These are phyloP conservation scores for Trichoderma lentiforme DNA, from an alignment of 2,329 filamentous ascomycete genomes.

Conservation along the genomic window DNA sequence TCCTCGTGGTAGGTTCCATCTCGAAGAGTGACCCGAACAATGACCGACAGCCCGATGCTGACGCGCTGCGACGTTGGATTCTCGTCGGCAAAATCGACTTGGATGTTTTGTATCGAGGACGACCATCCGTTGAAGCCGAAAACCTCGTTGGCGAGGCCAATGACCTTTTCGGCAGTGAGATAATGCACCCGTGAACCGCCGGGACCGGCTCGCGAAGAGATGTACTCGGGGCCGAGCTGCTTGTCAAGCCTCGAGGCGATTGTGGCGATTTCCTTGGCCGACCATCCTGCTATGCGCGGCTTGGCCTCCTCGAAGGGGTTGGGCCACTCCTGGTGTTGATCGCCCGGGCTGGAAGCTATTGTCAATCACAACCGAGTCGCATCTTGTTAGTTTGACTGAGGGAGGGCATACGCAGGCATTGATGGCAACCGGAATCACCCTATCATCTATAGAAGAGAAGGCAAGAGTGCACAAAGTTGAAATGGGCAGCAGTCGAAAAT, in stretches of 20 bases:
- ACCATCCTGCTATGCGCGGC: slow-evolving; percentile 73
- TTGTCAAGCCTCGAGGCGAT: slow-evolving; percentile 84
- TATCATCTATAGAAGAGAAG: slow-evolving; percentile 23
- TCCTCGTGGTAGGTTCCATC: slow-evolving; percentile 98
- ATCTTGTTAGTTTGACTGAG: slow-evolving; percentile 4
- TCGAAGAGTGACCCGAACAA: slow-evolving; percentile 82
- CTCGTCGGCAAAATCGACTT: slow-evolving; percentile 94
- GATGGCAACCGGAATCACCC: slow-evolving; percentile 24
- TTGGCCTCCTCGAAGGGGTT: slow-evolving; percentile 81
- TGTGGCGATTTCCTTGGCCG: slow-evolving; percentile 84
- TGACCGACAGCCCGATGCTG: slow-evolving; percentile 82
- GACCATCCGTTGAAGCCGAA: slow-evolving; percentile 99
- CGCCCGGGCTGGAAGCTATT: slow-evolving; percentile 54
- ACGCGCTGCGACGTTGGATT: slow-evolving; percentile 73
- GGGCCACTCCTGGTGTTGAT: slow-evolving; percentile 55
- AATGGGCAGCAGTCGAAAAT: neutral
- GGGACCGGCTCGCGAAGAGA: slow-evolving; percentile 80
- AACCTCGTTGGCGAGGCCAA: slow-evolving; percentile 89
- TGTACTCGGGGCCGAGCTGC: slow-evolving; percentile 92
- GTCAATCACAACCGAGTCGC: slow-evolving; percentile 21
- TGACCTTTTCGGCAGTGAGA: slow-evolving; percentile 93
- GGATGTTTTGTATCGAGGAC: slow-evolving; percentile 88
- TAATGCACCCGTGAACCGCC: slow-evolving; percentile 88
- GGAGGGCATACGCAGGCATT: slow-evolving; percentile 44
- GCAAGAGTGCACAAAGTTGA: neutral